Conservation (phyloP, 495 filamentous ascomycete species). For the Aeminium ludgeri region DNA sequence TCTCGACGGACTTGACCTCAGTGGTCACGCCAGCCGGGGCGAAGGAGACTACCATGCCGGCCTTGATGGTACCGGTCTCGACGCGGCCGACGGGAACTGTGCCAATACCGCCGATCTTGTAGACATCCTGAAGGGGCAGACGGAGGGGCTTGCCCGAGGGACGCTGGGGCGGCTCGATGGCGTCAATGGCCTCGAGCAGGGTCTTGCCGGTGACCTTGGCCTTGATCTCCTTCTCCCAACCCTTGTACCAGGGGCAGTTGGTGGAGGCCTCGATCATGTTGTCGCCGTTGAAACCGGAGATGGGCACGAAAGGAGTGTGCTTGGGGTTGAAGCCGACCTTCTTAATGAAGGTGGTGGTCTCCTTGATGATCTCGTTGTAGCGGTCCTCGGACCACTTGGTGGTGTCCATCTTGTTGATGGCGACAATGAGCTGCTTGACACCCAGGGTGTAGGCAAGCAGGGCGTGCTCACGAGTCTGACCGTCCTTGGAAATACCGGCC, state of each 20-base stretch:
- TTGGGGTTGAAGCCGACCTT: slow-evolving; percentile 99
- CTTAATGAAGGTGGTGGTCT: slow-evolving; percentile 99
- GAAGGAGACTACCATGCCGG: slow-evolving; percentile 95
- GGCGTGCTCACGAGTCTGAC: slow-evolving; percentile 99
- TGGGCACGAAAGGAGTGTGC: slow-evolving; percentile 92
- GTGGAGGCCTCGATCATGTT: slow-evolving; percentile 90
- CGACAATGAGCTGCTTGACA: slow-evolving; percentile 99
- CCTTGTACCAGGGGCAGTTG: slow-evolving; percentile 99
- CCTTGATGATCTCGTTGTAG: slow-evolving; percentile 99
- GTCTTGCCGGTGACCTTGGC: slow-evolving; percentile 84
- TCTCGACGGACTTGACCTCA: slow-evolving; percentile 99
- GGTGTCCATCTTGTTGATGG: slow-evolving; percentile 99
- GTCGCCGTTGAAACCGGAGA: slow-evolving; percentile 99
- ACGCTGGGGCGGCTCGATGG: slow-evolving; percentile 84
- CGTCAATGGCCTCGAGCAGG: slow-evolving; percentile 95
- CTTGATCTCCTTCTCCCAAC: slow-evolving; percentile 99
- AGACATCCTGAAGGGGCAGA: slow-evolving; percentile 99
- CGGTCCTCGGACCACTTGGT: slow-evolving; percentile 93
- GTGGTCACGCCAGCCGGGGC: slow-evolving; percentile 97
- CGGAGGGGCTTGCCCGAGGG: slow-evolving; percentile 95
- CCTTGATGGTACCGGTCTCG: slow-evolving; percentile 95
- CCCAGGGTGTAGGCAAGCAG: slow-evolving; percentile 99
- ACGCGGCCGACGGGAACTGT: slow-evolving; percentile 99
- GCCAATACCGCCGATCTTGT: slow-evolving; percentile 99
- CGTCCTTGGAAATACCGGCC: slow-evolving; percentile 99